Base-by-base conservation (phyloP, 768 basidiomycete genomes). In the Amanita fuliginea region DNA sequence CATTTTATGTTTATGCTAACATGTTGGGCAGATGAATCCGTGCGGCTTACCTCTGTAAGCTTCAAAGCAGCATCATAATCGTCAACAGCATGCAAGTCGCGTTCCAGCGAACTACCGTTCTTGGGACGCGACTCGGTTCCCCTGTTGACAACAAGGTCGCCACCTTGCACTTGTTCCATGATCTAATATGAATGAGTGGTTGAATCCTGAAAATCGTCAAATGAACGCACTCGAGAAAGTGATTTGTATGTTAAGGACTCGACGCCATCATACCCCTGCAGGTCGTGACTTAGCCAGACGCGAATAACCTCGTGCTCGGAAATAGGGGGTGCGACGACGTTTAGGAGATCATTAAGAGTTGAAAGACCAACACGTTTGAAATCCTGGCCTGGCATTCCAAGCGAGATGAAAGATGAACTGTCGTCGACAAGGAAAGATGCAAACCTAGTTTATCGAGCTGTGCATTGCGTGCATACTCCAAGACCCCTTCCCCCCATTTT, bases 241-340 rank as follows among this genome's bases (percentile, higher is more conserved):
- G 89, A 84, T 19, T 84, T 80, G 67, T 96, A 98, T 21, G 93
- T 88, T n/a, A 99, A 75, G 9, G 83, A 76, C 67, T 98, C 95
- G 37, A 98, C 77, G 6, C 96, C 96, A 51, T 94, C 92, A 61
- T 95, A 97, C 14, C 96, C 96, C 54, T 77, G 74, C 94, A 99
- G 94, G 56, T 96, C 93, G 67, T 98, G 94, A 59, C 85, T 86
- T 34, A 99, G 69, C 86, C 89, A 91, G 6, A 99, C 83, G 62
- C 96, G 82, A 55, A 99, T 93, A 13, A 97, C 91, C 66, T 99
- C 96, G 62, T 98, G 95, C 63, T 95, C 94, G 21, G 94, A 89
- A 58, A 98, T 98, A 10, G 96, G 96, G 36, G 96, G 96, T 0
- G 96, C 96, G 52, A 99, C 95, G 24, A 86, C 95, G 62, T 97